Evolutionary conservation across 176 grass and related monocot species (phyloP), one percentile per base, ranked within the genome.

Genomic region (Aegilops speltoides): DNA sequence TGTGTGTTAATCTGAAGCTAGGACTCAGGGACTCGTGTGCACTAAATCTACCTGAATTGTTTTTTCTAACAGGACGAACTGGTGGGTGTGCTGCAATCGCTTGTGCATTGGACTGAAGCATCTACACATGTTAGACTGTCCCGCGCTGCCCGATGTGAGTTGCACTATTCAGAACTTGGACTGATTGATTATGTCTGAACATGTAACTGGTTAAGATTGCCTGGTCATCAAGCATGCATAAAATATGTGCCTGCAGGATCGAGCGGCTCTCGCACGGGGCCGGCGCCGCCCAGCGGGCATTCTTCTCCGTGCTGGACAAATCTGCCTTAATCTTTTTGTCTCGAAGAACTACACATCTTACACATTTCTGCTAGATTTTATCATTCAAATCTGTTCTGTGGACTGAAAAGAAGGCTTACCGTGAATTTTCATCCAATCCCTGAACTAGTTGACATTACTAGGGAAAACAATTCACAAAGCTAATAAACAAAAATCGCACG

Each of bases 21-120:
- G n/a, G n/a, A n/a, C n/a, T n/a, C n/a, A n/a, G n/a, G n/a, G n/a
- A n/a, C n/a, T n/a, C n/a, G n/a, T 9, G 25, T 48, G 46, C 46
- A 48, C 40, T 32, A 36, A 82, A 17, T 2, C 7, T 37, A 84
- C 76, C 66, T 85, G 82, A 89, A 81, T 25, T 90, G 20, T 1
- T 13, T 45, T 41, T 13, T 45, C 4, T 13, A 45, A 45, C 43
- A 45, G 43, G 11, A 13, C 3, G 43, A 45, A 13, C 43, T 13
- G 43, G 11, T 54, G 37, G 7, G 83, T 82, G 63, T 36, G 7
- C 40, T 1, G 78, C 23, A 90, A 1, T 4, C 54, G 36, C 48
- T 86, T 50, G 23, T 34, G 76, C 41, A 36, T 45, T 45, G 41
- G 41, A 46, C 43, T 14, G 12, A 46, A 46, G 43, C 43, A 46